Base-by-base conservation (phyloP, 2,329 filamentous ascomycete genomes). In the Penicillium corylophilum region DNA sequence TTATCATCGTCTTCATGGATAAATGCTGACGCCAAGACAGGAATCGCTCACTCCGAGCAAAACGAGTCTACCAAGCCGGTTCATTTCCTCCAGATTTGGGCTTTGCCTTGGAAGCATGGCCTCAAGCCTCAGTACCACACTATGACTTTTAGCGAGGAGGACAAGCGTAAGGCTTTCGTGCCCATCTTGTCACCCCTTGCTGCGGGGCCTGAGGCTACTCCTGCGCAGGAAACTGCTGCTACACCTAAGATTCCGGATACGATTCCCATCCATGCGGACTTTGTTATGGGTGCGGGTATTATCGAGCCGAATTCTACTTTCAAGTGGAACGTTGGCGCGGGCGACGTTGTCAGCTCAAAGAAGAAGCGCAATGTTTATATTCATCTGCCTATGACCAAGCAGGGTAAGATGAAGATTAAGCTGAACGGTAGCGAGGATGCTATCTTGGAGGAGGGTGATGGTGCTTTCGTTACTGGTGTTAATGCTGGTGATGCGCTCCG, bases 21-120 rank as follows among this genome's bases (percentile, higher is more conserved):
- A 5, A 28, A 49, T 28, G 24, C 50, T 45, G 26, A 57, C 43
- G 20, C 10, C 35, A 7, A 38, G 24, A 31, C 15, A 73, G 83
- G 83, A 5, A 86, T 95, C 63, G 83, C 89, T 1, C 90, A 95
- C 71, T 88, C 84, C 7, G 90, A 95, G 73, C 84, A 87, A 73
- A 94, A 93, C 71, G 85, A 94, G 72, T 85, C 90, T 68, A 69
- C 75, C 47, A 74, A 80, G 13, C 82, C 89, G 40, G 87, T 90
- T 12, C 90, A 95, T 68, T 95, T 95, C 67, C 75, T 95, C 29
- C 90, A 95, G 72, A 95, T 95, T 63, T 95, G 90, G 90, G 89
- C 86, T 1, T 77, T 89, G 44, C 90, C 90, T 0, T 92, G 90
- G 82, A 85, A 84, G 69, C 74, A 79, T 20, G 86, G 88, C 0